Evolutionary conservation across 352 stramenopile species (phyloP).

Genomic region (Pythium phragmiticola): DNA sequence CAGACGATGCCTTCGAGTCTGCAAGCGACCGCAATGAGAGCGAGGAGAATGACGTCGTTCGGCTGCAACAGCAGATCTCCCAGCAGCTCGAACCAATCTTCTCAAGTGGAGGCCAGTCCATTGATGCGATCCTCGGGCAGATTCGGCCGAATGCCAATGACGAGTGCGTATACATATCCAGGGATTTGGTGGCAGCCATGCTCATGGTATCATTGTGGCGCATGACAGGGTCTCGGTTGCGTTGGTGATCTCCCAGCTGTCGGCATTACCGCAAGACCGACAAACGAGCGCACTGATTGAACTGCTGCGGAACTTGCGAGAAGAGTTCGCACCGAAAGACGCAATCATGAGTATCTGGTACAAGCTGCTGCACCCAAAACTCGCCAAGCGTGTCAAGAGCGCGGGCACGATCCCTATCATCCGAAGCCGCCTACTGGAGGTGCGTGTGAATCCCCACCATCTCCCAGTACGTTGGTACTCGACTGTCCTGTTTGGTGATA

Average conservation of each 20-base stretch:
- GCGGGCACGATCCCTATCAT: conserved; percentile 48
- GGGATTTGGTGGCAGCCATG: background rate
- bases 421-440: conserved; percentile 50
- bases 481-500: too few relatives aligned
- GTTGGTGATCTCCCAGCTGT: conserved; percentile 32
- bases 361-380: conserved; percentile 33
- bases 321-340: conserved; percentile 52
- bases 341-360: conserved; percentile 55
- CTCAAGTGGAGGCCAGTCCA: conserved; percentile 8
- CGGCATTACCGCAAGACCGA: conserved; percentile 34
- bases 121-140: conserved; percentile 39
- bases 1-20: conserved; percentile 15
- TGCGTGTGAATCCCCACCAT: background rate
- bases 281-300: conserved; percentile 39
- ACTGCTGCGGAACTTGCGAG: conserved; percentile 46
- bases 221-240: conserved; percentile 30
- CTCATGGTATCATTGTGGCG: background rate
- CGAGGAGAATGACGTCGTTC: conserved; percentile 8
- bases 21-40: background rate
- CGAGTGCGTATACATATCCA: conserved; percentile 33
- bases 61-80: conserved; percentile 20
- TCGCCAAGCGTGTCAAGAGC: conserved; percentile 38
- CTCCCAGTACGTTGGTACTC: too few relatives aligned
- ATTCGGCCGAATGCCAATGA: conserved; percentile 38
- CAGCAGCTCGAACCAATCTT: conserved; percentile 22